These are phyloP conservation scores for Ustilago xerochloae DNA, from an alignment of 1,284 basidiomycete genomes.

Conservation along the genomic window DNA sequence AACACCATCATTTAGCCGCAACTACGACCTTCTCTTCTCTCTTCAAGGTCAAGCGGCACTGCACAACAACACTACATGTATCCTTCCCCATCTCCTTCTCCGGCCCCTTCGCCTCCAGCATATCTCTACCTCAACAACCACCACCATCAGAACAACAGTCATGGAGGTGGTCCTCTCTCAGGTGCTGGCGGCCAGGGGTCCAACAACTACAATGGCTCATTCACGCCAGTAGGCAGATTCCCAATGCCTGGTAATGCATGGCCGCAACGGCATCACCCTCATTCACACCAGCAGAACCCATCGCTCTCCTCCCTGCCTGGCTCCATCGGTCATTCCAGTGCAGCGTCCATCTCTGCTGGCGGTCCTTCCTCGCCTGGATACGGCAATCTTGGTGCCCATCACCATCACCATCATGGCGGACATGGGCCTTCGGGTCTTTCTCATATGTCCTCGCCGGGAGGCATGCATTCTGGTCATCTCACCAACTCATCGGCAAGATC, in stretches of 20 bases:
- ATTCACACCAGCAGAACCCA: conserved; percentile 61
- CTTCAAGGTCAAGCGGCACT: conserved; percentile 9
- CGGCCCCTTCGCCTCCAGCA: conserved; percentile 62
- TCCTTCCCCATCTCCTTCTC: conserved; percentile 60
- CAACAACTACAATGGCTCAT: conserved; percentile 44
- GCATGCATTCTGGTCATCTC: conserved; percentile 50
- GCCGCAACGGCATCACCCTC: conserved; percentile 49
- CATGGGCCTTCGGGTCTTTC: conserved; percentile 55
- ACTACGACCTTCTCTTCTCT: neutral
- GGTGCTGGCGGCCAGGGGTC: conserved; percentile 33
- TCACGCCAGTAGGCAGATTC: conserved; percentile 48
- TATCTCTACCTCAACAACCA: conserved; percentile 59
- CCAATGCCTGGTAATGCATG: conserved; percentile 43
- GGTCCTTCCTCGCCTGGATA: conserved; percentile 61
- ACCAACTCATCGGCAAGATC: conserved; percentile 31
- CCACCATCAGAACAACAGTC: conserved; percentile 46
- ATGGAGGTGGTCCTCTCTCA: conserved; percentile 46
- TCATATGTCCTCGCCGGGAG: conserved; percentile 51
- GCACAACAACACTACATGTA: conserved; percentile 54
- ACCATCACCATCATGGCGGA: conserved; percentile 50
- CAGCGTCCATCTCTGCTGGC: conserved; percentile 35
- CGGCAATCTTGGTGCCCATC: conserved; percentile 37
- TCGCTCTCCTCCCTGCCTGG: conserved; percentile 60
- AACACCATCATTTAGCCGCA: neutral
- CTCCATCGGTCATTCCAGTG: conserved; percentile 51